Percentiles rank a stretch among this genome's conserved stretches.
Conservation (phyloP, 129 eudicot genomes). For the Centella asiatica region DNA sequence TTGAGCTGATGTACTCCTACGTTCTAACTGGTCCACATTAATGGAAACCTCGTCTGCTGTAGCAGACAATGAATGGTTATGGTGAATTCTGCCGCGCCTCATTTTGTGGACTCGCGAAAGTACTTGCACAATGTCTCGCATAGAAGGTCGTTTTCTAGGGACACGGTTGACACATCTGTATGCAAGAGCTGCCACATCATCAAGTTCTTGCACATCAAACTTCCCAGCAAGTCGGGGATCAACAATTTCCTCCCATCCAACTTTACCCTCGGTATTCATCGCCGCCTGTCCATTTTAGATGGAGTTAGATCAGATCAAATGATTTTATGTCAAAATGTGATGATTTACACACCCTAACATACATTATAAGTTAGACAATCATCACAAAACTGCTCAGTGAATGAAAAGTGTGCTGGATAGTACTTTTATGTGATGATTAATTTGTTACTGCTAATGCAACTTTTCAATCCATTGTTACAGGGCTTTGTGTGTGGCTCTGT, state of each 20-base stretch:
- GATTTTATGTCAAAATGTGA: not conserved
- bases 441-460: too few relatives aligned
- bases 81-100: slow-evolving; percentile 46
- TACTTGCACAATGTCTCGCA: slow-evolving; percentile 80
- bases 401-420: too few relatives aligned
- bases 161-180: slow-evolving; percentile 66
- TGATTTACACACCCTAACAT: not conserved
- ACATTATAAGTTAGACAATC: not conserved
- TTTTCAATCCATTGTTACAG: too few relatives aligned
- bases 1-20: slow-evolving; percentile 33
- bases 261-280: slow-evolving; percentile 70
- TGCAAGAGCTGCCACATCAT: slow-evolving; percentile 74
- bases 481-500: too few relatives aligned
- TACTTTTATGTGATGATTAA: too few relatives aligned
- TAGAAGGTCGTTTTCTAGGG: slow-evolving; percentile 71
- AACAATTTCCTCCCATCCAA: slow-evolving; percentile 88
- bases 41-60: slow-evolving; percentile 47
- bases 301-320: slow-evolving; percentile 5
- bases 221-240: slow-evolving; percentile 83
- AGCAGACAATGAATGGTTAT: slow-evolving; percentile 35
- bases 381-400: too few relatives aligned
- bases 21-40: slow-evolving; percentile 44
- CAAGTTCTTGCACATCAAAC: slow-evolving; percentile 57
- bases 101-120: slow-evolving; percentile 46
- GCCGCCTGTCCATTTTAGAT: slow-evolving; percentile 52